Conservation (phyloP, 2,329 filamentous ascomycete genomes). For the Aureobasidium lini region DNA sequence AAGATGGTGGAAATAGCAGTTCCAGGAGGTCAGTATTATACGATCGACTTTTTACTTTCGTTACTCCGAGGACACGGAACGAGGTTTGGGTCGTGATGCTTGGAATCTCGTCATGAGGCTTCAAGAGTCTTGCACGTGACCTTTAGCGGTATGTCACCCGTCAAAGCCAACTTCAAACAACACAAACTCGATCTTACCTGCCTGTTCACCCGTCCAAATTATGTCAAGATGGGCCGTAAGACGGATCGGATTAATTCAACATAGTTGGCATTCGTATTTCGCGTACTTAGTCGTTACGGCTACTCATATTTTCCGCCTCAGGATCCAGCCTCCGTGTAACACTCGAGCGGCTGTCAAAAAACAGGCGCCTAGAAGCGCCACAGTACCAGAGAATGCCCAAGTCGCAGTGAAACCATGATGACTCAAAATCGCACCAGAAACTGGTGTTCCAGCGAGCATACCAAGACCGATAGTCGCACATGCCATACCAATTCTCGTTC, state of each 20-base stretch:
- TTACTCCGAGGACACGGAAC: background rate
- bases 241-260: too few relatives aligned
- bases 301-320: background rate
- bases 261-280: too few relatives aligned
- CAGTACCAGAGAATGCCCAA: background rate
- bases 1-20: background rate
- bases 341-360: background rate
- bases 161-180: too few relatives aligned
- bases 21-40: background rate
- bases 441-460: slow-evolving; percentile 28
- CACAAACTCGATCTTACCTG: too few relatives aligned
- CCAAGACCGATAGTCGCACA: slow-evolving; percentile 28
- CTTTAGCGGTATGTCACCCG: too few relatives aligned
- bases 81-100: background rate
- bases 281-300: too few relatives aligned
- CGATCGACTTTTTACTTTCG: background rate
- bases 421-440: slow-evolving; percentile 28
- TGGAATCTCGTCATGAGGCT: too few relatives aligned
- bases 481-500: slow-evolving; percentile 29
- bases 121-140: too few relatives aligned
- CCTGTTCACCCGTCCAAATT: too few relatives aligned
- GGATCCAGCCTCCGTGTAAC: background rate
- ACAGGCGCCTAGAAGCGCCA: background rate
- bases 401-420: background rate
- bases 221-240: too few relatives aligned